Conservation (phyloP, 768 basidiomycete genomes). For the Lentinula guzmanii region DNA sequence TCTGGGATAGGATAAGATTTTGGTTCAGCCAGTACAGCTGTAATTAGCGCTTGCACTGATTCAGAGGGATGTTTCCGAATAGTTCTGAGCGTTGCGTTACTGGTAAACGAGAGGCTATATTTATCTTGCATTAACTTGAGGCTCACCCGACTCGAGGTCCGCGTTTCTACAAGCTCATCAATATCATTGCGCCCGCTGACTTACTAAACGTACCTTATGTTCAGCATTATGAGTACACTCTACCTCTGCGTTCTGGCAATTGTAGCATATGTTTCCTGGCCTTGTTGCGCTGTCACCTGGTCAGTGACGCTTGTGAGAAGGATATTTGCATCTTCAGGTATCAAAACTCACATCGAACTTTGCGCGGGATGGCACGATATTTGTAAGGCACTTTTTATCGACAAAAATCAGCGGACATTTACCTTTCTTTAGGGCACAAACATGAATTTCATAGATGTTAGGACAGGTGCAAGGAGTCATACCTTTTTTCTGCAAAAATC, state of each 20-base stretch:
- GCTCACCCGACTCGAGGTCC: constrained; percentile 2
- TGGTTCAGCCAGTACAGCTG: neutral
- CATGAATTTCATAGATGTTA: neutral
- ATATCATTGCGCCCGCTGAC: neutral
- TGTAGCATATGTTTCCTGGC: neutral
- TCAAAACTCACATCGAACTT: neutral
- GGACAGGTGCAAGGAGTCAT: no score
- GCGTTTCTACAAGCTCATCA: neutral
- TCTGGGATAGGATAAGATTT: neutral
- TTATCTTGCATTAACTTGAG: neutral
- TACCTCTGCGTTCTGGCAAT: constrained; percentile 1
- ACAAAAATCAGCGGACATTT: neutral
- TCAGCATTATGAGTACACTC: constrained; percentile 1
- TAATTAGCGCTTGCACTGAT: constrained; percentile 2
- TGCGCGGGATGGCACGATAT: neutral
- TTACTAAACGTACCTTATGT: neutral
- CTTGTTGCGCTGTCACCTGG: neutral
- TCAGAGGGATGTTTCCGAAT: constrained; percentile 4
- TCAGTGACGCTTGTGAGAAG: neutral
- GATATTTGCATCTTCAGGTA: no score
- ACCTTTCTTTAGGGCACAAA: neutral
- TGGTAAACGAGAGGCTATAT: neutral
- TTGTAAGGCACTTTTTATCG: neutral
- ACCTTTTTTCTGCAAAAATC: neutral
- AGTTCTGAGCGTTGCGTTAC: neutral